Evolutionary conservation across 139 green algal genomes (phyloP).

Genomic region (Deuterostichococcus epilithicus): DNA sequence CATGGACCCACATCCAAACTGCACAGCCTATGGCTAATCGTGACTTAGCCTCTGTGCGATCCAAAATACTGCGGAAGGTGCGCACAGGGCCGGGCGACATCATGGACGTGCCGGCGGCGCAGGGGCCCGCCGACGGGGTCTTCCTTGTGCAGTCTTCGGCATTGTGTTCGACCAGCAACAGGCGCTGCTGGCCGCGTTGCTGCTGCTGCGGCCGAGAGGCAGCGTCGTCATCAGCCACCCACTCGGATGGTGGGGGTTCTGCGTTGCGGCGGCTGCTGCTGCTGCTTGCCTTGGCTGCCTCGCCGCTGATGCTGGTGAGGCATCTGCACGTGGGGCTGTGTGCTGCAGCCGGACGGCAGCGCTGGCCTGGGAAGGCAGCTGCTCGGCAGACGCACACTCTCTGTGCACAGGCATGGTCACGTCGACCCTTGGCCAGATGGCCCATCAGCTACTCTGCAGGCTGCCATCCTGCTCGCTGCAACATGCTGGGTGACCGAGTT

Average conservation of each 20-base stretch:
- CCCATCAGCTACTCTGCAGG: no score
- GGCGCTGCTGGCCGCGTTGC: slow-evolving; percentile 39
- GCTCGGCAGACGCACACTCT: no score
- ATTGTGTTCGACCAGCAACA: slow-evolving; percentile 44
- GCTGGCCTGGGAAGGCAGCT: no score
- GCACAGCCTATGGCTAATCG: no score
- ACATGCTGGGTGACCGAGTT: no score
- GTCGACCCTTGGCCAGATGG: no score
- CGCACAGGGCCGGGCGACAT: slow-evolving; percentile 63
- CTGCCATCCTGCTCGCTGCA: no score
- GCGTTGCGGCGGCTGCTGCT: slow-evolving; percentile 7
- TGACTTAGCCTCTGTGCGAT: no score
- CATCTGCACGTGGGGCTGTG: slow-evolving; percentile 10
- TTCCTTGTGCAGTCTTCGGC: slow-evolving; percentile 66
- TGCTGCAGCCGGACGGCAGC: no score
- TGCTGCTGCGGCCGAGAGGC: slow-evolving; percentile 51
- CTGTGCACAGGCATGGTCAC: no score
- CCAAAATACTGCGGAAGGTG: slow-evolving; percentile 12
- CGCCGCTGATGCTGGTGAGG: not conserved
- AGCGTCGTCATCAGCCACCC: slow-evolving; percentile 62
- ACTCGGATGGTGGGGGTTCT: slow-evolving; percentile 22
- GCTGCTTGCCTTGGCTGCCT: not conserved
- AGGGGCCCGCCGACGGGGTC: slow-evolving; percentile 56
- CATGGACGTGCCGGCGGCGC: slow-evolving; percentile 44
- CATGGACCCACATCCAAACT: no score